Evolutionary conservation across 345 rosid species (phyloP).

Genomic region (Hypericum androsaemum): DNA sequence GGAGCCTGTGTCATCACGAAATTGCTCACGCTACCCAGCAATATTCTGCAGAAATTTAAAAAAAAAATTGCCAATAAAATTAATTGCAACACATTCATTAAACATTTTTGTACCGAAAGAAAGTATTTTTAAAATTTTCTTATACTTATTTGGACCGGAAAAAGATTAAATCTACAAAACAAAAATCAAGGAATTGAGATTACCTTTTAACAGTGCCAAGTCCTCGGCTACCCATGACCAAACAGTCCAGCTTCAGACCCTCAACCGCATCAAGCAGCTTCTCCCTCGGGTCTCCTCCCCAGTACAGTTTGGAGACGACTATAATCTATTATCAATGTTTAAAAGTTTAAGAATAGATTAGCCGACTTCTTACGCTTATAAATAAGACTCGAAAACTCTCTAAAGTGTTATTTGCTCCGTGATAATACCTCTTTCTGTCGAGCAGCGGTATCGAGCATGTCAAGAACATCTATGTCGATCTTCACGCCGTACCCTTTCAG

Average conservation of each 20-base stretch:
- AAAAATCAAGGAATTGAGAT: no score
- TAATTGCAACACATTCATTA: not conserved
- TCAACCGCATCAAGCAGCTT: conserved; percentile 39
- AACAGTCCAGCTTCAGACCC: conserved; percentile 35
- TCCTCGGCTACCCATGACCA: conserved; percentile 50
- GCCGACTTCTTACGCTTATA: no score
- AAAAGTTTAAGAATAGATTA: no score
- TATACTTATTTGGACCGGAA: no score
- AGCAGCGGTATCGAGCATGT: conserved; percentile 6
- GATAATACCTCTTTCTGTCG: conserved; percentile 12
- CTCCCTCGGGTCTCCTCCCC: conserved; percentile 53
- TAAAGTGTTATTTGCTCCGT: not conserved
- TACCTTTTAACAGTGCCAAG: conserved; percentile 44
- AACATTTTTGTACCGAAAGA: not conserved
- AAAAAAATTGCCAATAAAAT: not conserved
- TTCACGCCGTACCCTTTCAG: conserved; percentile 6
- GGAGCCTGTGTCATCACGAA: conserved; percentile 37
- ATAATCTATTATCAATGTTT: conserved; percentile 18
- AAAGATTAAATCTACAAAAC: no score
- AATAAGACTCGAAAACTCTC: no score
- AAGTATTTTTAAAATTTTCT: not conserved
- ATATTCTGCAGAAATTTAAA: conserved; percentile 29
- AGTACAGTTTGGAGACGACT: conserved; percentile 45
- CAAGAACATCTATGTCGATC: conserved; percentile 12
- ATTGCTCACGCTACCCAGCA: conserved; percentile 62